Percentiles rank a stretch among this genome's conserved stretches.
phyloP scores from a whole-genome alignment of 331 rosid species.

The Quercus phellos region DNA sequence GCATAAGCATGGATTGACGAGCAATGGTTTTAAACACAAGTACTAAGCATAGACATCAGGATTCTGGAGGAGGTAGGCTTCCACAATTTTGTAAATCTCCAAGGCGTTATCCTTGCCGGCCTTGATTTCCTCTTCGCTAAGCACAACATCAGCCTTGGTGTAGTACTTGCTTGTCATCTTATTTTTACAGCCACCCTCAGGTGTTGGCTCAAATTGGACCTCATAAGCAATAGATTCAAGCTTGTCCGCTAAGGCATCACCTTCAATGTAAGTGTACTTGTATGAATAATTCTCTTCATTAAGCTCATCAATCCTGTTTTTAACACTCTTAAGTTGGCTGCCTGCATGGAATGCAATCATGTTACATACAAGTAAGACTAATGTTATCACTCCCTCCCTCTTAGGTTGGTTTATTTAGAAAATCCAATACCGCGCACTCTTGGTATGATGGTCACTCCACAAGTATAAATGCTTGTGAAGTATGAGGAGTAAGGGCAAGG shows the following conservation, averaged over 20 bases:
- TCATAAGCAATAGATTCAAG: slow-evolving; percentile 30
- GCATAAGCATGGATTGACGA: not conserved
- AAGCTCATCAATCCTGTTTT: slow-evolving; percentile 28
- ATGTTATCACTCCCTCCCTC: not conserved
- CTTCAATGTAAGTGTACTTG: slow-evolving; percentile 35
- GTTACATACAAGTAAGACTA: not conserved
- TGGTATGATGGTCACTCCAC: no score
- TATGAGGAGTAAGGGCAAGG: no score
- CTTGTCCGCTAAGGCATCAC: slow-evolving; percentile 33
- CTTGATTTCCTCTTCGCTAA: slow-evolving; percentile 41
- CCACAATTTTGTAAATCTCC: slow-evolving; percentile 30
- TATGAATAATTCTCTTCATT: slow-evolving; percentile 30
- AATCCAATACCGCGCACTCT: no score
- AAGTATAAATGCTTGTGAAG: no score
- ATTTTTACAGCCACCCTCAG: slow-evolving; percentile 36
- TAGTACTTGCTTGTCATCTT: slow-evolving; percentile 29
- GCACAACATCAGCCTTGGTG: slow-evolving; percentile 31
- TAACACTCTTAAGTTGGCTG: slow-evolving; percentile 1
- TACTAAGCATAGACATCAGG: slow-evolving; percentile 28
- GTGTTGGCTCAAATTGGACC: slow-evolving; percentile 30
- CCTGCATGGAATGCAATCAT: slow-evolving; percentile 12
- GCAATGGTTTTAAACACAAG: not conserved
- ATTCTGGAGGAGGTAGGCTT: slow-evolving; percentile 23
- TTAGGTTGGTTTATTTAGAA: no score
- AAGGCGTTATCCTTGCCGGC: slow-evolving; percentile 27